These are phyloP conservation scores for Cytospora piceae DNA, from an alignment of 2,329 filamentous ascomycete genomes.

Conservation along the genomic window DNA sequence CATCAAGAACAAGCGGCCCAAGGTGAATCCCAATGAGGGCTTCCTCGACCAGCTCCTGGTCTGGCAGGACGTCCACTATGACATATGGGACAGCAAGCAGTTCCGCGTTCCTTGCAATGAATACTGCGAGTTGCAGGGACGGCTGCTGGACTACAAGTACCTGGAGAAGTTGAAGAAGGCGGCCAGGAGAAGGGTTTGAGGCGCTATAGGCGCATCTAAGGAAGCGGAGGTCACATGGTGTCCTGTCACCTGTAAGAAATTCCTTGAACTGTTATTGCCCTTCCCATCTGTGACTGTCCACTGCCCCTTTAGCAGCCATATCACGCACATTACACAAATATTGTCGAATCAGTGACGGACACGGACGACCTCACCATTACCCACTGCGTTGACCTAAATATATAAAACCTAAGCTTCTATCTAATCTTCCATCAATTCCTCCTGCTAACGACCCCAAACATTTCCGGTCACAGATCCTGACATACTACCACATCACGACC, in stretches of 20 bases:
- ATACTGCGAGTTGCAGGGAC: neutral
- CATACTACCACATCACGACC: neutral
- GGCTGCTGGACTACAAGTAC: neutral
- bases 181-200: neutral
- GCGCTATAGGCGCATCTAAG: too few relatives aligned
- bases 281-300: neutral
- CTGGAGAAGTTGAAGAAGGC: neutral
- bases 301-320: neutral
- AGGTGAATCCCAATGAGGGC: slow-evolving; percentile 31
- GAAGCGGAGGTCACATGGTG: neutral
- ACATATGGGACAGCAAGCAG: slow-evolving; percentile 30
- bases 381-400: too few relatives aligned
- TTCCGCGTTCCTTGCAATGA: neutral
- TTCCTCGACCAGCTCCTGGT: slow-evolving; percentile 34
- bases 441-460: neutral
- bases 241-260: neutral
- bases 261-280: neutral
- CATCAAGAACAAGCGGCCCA: slow-evolving; percentile 27
- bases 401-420: neutral
- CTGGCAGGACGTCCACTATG: slow-evolving; percentile 32
- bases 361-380: neutral
- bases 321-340: neutral
- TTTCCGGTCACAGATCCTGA: neutral
- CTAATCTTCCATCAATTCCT: neutral
- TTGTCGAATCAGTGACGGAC: neutral